Conservation (phyloP, 2,329 filamentous ascomycete species). For the Davidsoniella neocaledoniae region DNA sequence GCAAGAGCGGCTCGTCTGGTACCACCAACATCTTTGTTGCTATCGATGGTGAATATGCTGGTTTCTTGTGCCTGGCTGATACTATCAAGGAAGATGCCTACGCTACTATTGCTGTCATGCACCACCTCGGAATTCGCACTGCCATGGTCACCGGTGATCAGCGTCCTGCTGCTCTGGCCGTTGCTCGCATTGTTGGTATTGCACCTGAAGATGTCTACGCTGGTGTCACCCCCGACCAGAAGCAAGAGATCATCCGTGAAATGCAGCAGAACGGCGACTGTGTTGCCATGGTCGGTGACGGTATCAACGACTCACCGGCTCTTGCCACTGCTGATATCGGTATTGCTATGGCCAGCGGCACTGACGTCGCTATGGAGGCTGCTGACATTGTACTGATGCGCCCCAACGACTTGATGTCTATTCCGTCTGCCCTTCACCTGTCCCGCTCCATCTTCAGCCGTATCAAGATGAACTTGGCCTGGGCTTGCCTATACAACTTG, state of each 20-base stretch:
- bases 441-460: constrained; percentile 72
- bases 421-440: constrained; percentile 73
- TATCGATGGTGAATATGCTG: constrained; percentile 66
- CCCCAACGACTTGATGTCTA: constrained; percentile 75
- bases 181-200: constrained; percentile 73
- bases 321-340: constrained; percentile 84
- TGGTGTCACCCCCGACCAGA: constrained; percentile 79
- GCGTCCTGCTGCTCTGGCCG: constrained; percentile 62
- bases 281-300: constrained; percentile 95
- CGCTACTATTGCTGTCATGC: constrained; percentile 64
- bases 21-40: constrained; percentile 86
- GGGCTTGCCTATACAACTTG: constrained; percentile 87
- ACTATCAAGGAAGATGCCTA: constrained; percentile 78
- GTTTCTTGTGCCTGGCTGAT: constrained; percentile 70
- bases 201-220: constrained; percentile 59
- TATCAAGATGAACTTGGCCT: constrained; percentile 84
- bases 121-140: constrained; percentile 69
- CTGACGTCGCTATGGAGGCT: constrained; percentile 94
- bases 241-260: constrained; percentile 66
- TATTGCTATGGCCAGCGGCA: constrained; percentile 82
- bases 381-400: constrained; percentile 94
- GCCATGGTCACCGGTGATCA: constrained; percentile 94
- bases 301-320: constrained; percentile 95
- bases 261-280: constrained; percentile 59
- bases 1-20: constrained; percentile 36